Evolutionary conservation across 2,329 filamentous ascomycete genomes (phyloP), one percentile per base, ranked within the genome.

Genomic region (Curvularia hawaiiensis): DNA sequence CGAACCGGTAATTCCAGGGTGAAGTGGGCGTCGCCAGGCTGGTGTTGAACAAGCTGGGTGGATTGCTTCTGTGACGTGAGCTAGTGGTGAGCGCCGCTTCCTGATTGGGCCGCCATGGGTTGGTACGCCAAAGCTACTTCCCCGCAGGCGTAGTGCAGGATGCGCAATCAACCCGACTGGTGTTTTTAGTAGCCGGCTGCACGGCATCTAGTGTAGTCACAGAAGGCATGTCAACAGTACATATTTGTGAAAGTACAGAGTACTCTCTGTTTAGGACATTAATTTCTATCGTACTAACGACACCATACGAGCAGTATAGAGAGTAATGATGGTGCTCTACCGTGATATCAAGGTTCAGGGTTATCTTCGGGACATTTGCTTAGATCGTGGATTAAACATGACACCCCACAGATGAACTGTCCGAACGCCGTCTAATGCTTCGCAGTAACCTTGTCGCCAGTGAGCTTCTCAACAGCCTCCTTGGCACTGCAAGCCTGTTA

Each of bases 381-480:
- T 55, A 52, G 26, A 60, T 52, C 12, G 20, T 52, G 44, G 11
- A 47, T 33, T 53, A 31, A 57, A 35, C 48, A 48, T 57, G 16
- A 39, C 49, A 24, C 51, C 44, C 35, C 33, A 46, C 59, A 56
- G 38, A 60, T 44, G 50, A 39, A 51, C 39, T 45, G 56, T 45
- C 55, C 50, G 46, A 68, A 71, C 65, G 63, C 70, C 65, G 50
- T 78, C 76, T 84, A 88, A 78, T 88, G 86, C 80, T 88, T 88
- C 41, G 85, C 85, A 60, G 85, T 87, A 68, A 88, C 85, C 58
- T 77, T 70, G 35, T 88, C 86, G 67, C 86, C 86, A 39, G 85
- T 88, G 69, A 86, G 75, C 78, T 85, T 87, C 79, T 88, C 85
- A 62, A 88, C 85, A 68, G 81, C 79, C 69, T 88, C 85, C 75